Base-by-base conservation (phyloP, 257 asterid genomes). In the Lycium barbarum region DNA sequence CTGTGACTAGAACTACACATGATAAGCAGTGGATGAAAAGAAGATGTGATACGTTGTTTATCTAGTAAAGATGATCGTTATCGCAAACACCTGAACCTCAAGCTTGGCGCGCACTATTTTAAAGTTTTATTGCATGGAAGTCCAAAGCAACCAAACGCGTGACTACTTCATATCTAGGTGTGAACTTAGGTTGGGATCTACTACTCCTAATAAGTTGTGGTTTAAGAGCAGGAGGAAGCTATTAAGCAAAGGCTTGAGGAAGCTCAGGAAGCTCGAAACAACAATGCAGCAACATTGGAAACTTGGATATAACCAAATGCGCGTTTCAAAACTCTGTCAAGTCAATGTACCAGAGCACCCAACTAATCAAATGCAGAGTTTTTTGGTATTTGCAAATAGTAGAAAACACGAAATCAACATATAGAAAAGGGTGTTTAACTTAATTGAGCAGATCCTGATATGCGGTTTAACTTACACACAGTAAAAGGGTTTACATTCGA, bases 131-230 rank as follows among this genome's bases (percentile, higher is more conserved):
- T 14, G 20, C 73, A 66, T 66, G 45, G n/a, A 66, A 35, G 18
- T 35, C 20, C 71, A 63, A 66, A 35, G 7, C 47, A 66, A 66
- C 73, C 47, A 66, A 66, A 66, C 47, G 11, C 73, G 20, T 66
- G 73, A 66, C 47, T 66, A 66, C 73, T 66, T 66, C 18, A 66
- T 66, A 66, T 35, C 47, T 33, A 66, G 47, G 73, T 66, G 47
- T 66, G 73, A 66, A 35, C 47, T 35, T 13, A 66, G 20, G 73
- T 40, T 35, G 20, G 11, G 73, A 55, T 66, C 47, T 10, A 7
- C 47, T 33, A 6, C 47, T 66, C 73, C 47, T 66, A 66, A 66
- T 66, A 38, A 26, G 33, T 66, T 66, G 3, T 33, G 73, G 47
- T 35, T 38, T 66, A 35, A 13, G 20, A 66, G 40, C 73, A 63